Percentiles rank a stretch among this genome's conserved stretches.
Conservation (phyloP, 75 land plant genomes). For the Chamaecyparis obtusa region DNA sequence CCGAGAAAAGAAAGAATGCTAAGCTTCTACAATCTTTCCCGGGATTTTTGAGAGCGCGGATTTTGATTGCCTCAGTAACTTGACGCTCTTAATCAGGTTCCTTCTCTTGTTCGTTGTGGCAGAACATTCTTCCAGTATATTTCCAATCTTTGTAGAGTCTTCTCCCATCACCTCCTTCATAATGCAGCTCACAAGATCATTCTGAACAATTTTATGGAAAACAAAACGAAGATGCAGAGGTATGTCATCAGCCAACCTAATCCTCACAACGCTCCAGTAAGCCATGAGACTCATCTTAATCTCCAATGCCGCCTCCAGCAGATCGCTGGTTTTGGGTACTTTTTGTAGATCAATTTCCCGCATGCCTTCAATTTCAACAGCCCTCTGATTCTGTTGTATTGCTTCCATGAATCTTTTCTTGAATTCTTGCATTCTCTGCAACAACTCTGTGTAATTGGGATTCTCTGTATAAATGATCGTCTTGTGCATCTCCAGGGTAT, state of each 20-base stretch:
- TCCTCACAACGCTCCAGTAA: neutral
- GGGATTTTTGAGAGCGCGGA: neutral
- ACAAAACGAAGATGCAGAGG: conserved; percentile 4
- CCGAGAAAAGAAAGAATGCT: neutral
- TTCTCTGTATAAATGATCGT: neutral
- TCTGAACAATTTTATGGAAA: neutral
- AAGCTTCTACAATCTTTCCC: neutral
- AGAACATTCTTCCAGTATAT: neutral
- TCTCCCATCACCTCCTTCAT: neutral
- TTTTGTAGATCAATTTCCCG: neutral
- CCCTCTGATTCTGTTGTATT: neutral
- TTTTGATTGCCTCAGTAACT: neutral
- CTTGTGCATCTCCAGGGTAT: conserved; percentile 8
- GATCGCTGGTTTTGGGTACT: neutral
- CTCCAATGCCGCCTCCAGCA: neutral
- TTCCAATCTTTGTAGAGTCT: neutral
- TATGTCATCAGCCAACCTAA: neutral
- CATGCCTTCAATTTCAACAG: neutral
- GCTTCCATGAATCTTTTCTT: neutral
- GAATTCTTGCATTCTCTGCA: neutral
- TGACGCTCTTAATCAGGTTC: neutral
- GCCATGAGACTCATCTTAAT: neutral
- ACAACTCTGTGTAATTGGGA: neutral
- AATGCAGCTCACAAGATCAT: neutral
- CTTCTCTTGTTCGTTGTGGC: neutral